Evolutionary conservation across 177 flowering plant species (phyloP).

Genomic region (Vitis hybrid): DNA sequence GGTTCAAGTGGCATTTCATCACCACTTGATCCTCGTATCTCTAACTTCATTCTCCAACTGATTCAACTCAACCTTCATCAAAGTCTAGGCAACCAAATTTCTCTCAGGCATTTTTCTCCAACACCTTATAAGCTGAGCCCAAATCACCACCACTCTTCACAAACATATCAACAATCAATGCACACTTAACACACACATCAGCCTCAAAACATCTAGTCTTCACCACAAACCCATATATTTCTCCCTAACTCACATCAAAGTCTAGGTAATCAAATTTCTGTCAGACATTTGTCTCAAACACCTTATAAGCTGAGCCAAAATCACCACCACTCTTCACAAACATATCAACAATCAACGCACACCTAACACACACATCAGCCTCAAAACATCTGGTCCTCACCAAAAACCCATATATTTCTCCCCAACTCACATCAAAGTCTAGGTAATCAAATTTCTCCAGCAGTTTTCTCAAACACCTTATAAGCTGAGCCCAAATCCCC

Average conservation of each 20-base stretch:
- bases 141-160: constrained; percentile 36
- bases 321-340: constrained; percentile 30
- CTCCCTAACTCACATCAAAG: constrained; percentile 61
- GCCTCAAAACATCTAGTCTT: too few relatives aligned
- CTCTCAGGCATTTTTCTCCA: too few relatives aligned
- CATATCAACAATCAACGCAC: neutral
- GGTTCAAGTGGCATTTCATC: too few relatives aligned
- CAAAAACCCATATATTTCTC: too few relatives aligned
- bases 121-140: constrained; percentile 33
- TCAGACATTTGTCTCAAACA: too few relatives aligned
- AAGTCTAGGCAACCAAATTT: constrained; percentile 66
- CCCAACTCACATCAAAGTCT: constrained; percentile 66
- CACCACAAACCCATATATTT: too few relatives aligned
- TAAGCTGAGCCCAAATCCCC: constrained; percentile 49
- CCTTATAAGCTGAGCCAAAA: constrained; percentile 39
- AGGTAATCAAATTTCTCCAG: constrained; percentile 54
- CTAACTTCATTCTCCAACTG: constrained; percentile 87
- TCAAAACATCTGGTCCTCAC: too few relatives aligned
- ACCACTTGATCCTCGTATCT: constrained; percentile 39
- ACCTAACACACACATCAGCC: too few relatives aligned
- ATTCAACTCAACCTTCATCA: constrained; percentile 83
- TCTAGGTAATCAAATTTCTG: constrained; percentile 59
- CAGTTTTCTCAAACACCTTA: too few relatives aligned
- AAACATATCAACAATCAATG: neutral
- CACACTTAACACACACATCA: too few relatives aligned